Base-by-base conservation (phyloP, 176 grass and related monocot genomes). In the Olyra latifolia region DNA sequence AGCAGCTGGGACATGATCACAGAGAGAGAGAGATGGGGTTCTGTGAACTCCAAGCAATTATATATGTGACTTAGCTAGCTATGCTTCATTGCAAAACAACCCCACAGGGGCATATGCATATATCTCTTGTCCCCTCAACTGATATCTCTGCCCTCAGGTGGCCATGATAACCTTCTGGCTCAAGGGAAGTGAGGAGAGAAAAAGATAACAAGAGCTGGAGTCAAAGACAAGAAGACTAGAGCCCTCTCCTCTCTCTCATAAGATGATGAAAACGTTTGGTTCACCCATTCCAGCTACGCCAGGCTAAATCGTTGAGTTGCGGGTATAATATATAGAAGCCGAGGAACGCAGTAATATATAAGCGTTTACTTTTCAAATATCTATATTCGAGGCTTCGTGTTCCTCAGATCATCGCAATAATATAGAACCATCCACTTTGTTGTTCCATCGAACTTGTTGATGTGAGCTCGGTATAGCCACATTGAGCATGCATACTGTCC, bases 221-320 rank as follows among this genome's bases (percentile, higher is more conserved):
- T 98, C 96, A 95, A 95, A 98, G 90, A 93, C 88, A 93, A 95
- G 96, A 93, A 91, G 88, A 93, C 85, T 75, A 80, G 48, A 47
- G 28, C 32, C 17, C 47, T 46, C n/a, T 42, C 56, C 46, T 72
- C 39, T 86, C 24, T 83, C 70, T 77, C 62, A 35, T 35, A 32
- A 28, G 30, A 24, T 6, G 49, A 57, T 42, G 10, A 1, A 89
- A 67, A 66, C 77, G 83, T 47, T 67, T 78, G 83, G 83, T 72
- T 59, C 72, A 86, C 66, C 48, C 58, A 32, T 76, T 25, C 55
- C 7, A 58, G 19, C 0, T 70, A 76, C 72, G 65, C 46, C 6
- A 24, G 7, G 23, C 15, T 13, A 29, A 41, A 69, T 72, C 12
- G 2, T 48, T 58, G 17, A 71, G 47, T 0, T 19, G 8, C 32